phyloP scores from a whole-genome alignment of 2,329 filamentous ascomycete species.

The Fusarium sp. region DNA sequence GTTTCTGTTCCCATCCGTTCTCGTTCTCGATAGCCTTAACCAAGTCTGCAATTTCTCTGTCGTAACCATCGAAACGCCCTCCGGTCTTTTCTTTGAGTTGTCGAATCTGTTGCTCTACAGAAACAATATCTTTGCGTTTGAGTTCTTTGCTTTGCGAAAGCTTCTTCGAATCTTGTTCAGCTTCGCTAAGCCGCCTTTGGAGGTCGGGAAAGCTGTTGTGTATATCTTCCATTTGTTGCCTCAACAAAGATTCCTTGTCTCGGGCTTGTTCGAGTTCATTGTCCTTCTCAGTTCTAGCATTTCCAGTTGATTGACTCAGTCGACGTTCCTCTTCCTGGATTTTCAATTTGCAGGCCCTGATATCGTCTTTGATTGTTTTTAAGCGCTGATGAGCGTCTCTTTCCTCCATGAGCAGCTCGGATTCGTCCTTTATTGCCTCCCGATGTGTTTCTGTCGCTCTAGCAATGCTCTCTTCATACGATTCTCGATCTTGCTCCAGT shows the following conservation, averaged over 20 bases:
- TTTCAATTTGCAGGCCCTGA: constrained; percentile 58
- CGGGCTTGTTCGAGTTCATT: constrained; percentile 59
- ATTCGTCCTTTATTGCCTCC: constrained; percentile 63
- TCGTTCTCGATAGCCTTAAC: constrained; percentile 78
- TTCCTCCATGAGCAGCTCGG: constrained; percentile 70
- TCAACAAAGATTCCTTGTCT: constrained; percentile 43
- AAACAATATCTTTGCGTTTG: constrained; percentile 66
- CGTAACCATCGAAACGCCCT: constrained; percentile 72
- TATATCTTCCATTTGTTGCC: constrained; percentile 44
- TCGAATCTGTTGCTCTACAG: constrained; percentile 58
- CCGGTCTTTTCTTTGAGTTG: constrained; percentile 68
- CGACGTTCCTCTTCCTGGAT: constrained; percentile 68
- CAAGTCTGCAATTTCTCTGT: constrained; percentile 70
- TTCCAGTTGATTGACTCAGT: constrained; percentile 76
- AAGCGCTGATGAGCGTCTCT: constrained; percentile 71
- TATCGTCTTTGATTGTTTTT: constrained; percentile 61
- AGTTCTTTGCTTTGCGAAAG: constrained; percentile 49
- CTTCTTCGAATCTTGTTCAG: constrained; percentile 47
- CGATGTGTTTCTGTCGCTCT: constrained; percentile 65
- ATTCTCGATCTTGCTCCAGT: constrained; percentile 59
- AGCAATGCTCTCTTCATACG: constrained; percentile 56
- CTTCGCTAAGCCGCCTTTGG: constrained; percentile 48
- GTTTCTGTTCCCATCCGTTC: constrained; percentile 73
- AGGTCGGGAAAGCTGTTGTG: constrained; percentile 50
- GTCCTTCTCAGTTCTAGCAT: constrained; percentile 71